Evolutionary conservation across 495 filamentous ascomycete genomes (phyloP).

Genomic region (Penicillium longicatenatum): DNA sequence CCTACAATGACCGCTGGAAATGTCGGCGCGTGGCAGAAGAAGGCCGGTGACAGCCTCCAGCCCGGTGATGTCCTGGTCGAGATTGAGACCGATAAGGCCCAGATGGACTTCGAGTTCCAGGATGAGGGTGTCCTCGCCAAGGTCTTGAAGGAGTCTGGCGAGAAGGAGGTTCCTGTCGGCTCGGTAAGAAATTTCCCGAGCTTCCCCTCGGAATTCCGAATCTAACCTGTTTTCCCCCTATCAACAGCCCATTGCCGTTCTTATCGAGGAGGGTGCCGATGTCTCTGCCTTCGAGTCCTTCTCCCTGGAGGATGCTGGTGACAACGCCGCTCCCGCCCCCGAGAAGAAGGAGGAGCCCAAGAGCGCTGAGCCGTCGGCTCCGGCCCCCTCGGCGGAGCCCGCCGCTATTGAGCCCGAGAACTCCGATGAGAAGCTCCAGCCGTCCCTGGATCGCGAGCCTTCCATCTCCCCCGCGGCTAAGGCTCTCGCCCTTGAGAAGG

Average conservation of each 20-base stretch:
- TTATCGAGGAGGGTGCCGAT: constrained; percentile 89
- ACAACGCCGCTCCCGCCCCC: constrained; percentile 59
- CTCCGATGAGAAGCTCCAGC: constrained; percentile 75
- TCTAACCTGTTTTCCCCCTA: constrained; percentile 1
- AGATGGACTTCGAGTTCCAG: constrained; percentile 99
- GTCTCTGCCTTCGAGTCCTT: constrained; percentile 86
- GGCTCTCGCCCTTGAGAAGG: constrained; percentile 81
- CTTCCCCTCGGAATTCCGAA: constrained; percentile 23
- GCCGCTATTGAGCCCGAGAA: constrained; percentile 70
- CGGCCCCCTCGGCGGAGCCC: constrained; percentile 58
- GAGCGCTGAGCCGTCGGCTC: constrained; percentile 59
- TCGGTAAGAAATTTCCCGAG: constrained; percentile 65
- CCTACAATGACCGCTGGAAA: constrained; percentile 97
- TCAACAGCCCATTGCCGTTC: constrained; percentile 86
- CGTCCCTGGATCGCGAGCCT: constrained; percentile 77
- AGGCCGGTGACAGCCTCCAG: constrained; percentile 81
- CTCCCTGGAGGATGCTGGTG: constrained; percentile 85
- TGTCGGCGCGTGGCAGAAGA: constrained; percentile 98
- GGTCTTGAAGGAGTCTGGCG: constrained; percentile 88
- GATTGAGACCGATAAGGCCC: constrained; percentile 99
- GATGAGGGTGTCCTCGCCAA: constrained; percentile 97
- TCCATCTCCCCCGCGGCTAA: constrained; percentile 73
- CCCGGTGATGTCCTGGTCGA: constrained; percentile 98
- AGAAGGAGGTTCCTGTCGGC: constrained; percentile 94
- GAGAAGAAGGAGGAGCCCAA: constrained; percentile 67